Conservation (phyloP, 176 grass and related monocot genomes). For the Bonia amplexicaulis region DNA sequence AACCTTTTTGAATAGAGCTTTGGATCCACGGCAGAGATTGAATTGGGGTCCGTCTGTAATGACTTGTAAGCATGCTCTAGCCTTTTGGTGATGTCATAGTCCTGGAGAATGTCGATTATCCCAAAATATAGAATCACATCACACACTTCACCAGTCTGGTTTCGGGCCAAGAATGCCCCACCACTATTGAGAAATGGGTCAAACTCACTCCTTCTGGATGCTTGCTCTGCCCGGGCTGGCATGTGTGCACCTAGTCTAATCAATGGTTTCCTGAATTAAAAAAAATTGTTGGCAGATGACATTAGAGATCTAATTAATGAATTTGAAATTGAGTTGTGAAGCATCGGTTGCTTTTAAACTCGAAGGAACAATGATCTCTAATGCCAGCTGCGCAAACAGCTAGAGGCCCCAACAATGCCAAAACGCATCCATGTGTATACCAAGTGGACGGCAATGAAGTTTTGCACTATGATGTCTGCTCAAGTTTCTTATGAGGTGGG, state of each 20-base stretch:
- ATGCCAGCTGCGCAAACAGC: constrained; percentile 47
- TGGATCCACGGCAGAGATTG: constrained; percentile 81
- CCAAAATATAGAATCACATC: constrained; percentile 90
- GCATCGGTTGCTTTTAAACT: constrained; percentile 10
- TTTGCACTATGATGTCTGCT: constrained; percentile 33
- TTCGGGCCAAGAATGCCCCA: constrained; percentile 49
- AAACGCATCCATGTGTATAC: constrained; percentile 36
- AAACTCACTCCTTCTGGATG: constrained; percentile 47
- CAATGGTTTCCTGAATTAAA: constrained; percentile 67
- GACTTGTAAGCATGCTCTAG: constrained; percentile 89
- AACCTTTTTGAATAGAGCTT: constrained; percentile 96
- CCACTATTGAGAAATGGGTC: constrained; percentile 53
- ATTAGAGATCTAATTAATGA: constrained; percentile 20
- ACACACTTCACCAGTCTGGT: constrained; percentile 46
- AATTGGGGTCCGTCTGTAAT: constrained; percentile 77
- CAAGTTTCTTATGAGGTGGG: background rate
- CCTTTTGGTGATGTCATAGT: constrained; percentile 67
- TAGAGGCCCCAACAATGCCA: constrained; percentile 42
- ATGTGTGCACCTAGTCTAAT: constrained; percentile 74
- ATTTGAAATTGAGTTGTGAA: constrained; percentile 10
- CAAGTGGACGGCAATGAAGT: constrained; percentile 36
- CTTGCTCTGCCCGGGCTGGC: constrained; percentile 81
- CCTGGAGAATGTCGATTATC: constrained; percentile 92
- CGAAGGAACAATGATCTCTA: constrained; percentile 32
- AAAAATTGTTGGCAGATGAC: background rate